phyloP scores from a whole-genome alignment of 2,329 filamentous ascomycete species.

The Aspergillus alliaceus region DNA sequence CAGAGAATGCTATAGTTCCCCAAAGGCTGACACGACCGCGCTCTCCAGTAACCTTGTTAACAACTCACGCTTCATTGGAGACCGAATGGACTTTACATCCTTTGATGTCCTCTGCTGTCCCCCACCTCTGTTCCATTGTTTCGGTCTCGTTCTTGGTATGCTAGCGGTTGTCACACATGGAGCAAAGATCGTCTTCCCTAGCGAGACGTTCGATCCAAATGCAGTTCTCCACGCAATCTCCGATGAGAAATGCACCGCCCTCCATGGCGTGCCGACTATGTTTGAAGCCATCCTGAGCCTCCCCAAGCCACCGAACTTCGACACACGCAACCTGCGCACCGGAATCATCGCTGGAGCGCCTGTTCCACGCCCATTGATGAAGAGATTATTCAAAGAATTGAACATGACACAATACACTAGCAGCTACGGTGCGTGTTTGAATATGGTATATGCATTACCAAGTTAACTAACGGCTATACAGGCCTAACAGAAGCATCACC shows the following conservation, averaged over 20 bases:
- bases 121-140: conserved; percentile 83
- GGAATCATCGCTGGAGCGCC: conserved; percentile 79
- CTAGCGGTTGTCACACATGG: conserved; percentile 73
- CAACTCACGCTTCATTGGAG: conserved; percentile 69
- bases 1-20: no score
- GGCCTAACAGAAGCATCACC: conserved; percentile 75
- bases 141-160: conserved; percentile 75
- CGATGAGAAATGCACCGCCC: conserved; percentile 68
- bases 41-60: conserved; percentile 51
- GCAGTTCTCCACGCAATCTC: conserved; percentile 67
- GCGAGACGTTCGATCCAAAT: conserved; percentile 69
- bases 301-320: conserved; percentile 49
- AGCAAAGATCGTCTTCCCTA: conserved; percentile 72
- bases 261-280: conserved; percentile 84
- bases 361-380: conserved; percentile 73
- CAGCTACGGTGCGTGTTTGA: conserved; percentile 51
- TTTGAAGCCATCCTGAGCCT: conserved; percentile 65
- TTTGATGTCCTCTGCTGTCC: conserved; percentile 75
- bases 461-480: conserved; percentile 2
- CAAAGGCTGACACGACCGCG: no score
- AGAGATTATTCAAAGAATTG: conserved; percentile 67
- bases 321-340: conserved; percentile 61
- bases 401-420: conserved; percentile 74
- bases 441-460: no score
- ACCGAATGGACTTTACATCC: conserved; percentile 68